phyloP scores from a whole-genome alignment of 768 basidiomycete genomes.

The Collybia nuda region DNA sequence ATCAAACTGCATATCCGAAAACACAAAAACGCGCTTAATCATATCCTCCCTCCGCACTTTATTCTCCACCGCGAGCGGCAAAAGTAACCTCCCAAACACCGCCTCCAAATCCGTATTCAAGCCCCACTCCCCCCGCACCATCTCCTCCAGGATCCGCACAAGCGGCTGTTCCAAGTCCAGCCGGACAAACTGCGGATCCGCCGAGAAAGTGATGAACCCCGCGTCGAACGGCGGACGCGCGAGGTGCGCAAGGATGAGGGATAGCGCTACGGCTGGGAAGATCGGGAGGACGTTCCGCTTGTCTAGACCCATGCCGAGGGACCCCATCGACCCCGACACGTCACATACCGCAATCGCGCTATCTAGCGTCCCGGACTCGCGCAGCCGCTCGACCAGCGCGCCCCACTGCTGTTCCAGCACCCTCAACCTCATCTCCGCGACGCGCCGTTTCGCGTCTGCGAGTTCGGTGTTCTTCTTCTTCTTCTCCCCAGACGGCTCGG shows the following conservation, averaged over 20 bases:
- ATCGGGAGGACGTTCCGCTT: slow-evolving; percentile 41
- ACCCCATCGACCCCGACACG: slow-evolving; percentile 74
- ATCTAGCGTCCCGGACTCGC: slow-evolving; percentile 54
- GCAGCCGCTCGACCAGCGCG: slow-evolving; percentile 50
- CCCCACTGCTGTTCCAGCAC: slow-evolving; percentile 71
- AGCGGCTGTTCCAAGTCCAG: slow-evolving; percentile 44
- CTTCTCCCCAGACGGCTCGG: too few species aligned
- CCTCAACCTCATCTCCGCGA: slow-evolving; percentile 33
- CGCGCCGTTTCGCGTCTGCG: slow-evolving; percentile 23
- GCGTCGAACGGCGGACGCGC: slow-evolving; percentile 64
- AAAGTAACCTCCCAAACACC: slow-evolving; percentile 61
- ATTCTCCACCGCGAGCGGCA: slow-evolving; percentile 57
- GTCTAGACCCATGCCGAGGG: not conserved
- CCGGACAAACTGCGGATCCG: slow-evolving; percentile 43
- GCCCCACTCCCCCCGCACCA: slow-evolving; percentile 41
- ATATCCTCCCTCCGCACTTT: slow-evolving; percentile 65
- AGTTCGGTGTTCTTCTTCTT: slow-evolving; percentile 20
- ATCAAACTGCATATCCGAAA: slow-evolving; percentile 83
- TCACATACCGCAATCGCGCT: slow-evolving; percentile 71
- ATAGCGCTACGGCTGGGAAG: slow-evolving; percentile 61
- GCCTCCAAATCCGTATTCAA: slow-evolving; percentile 64
- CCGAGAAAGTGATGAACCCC: slow-evolving; percentile 70
- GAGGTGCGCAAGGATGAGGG: slow-evolving; percentile 61
- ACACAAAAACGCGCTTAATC: slow-evolving; percentile 75
- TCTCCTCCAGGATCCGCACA: slow-evolving; percentile 30